Conservation (phyloP, 164 flowering plant species). For the Cinnamomum chago region DNA sequence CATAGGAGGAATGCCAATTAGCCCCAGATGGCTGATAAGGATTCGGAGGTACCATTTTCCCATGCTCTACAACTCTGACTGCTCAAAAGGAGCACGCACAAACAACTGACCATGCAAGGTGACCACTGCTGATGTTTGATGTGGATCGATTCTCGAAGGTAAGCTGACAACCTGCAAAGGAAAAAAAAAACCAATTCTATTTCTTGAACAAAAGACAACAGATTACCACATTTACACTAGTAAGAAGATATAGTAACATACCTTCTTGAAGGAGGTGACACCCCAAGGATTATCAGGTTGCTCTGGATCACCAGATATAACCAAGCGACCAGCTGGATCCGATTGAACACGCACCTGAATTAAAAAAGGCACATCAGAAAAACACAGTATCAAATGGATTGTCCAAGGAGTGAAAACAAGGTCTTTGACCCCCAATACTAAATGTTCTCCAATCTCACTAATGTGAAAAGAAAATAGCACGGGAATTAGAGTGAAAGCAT, state of each 20-base stretch:
- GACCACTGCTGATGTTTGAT: conserved; percentile 94
- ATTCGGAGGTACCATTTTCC: too few species aligned
- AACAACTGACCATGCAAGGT: conserved; percentile 93
- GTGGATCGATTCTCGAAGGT: conserved; percentile 88
- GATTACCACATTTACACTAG: not conserved
- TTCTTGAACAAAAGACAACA: not conserved
- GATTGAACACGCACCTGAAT: conserved; percentile 87
- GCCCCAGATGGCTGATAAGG: too few species aligned
- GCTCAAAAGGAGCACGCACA: conserved; percentile 92
- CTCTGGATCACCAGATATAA: conserved; percentile 84
- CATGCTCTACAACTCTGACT: conserved; percentile 24
- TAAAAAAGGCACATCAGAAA: not conserved
- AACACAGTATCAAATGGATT: too few species aligned
- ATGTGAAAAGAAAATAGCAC: too few species aligned
- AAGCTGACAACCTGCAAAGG: conserved; percentile 64
- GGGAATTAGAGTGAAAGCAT: too few species aligned
- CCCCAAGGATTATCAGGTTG: conserved; percentile 93
- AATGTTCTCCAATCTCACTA: too few species aligned
- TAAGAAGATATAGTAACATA: conserved; percentile 11
- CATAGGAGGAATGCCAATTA: too few species aligned
- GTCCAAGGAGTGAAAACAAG: too few species aligned
- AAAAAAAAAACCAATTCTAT: not conserved
- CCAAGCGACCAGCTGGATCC: conserved; percentile 90
- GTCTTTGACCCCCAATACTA: too few species aligned
- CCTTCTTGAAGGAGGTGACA: conserved; percentile 88